These are phyloP conservation scores for Lolium rigidum DNA, from an alignment of 176 grass and related monocot species.

Conservation along the genomic window DNA sequence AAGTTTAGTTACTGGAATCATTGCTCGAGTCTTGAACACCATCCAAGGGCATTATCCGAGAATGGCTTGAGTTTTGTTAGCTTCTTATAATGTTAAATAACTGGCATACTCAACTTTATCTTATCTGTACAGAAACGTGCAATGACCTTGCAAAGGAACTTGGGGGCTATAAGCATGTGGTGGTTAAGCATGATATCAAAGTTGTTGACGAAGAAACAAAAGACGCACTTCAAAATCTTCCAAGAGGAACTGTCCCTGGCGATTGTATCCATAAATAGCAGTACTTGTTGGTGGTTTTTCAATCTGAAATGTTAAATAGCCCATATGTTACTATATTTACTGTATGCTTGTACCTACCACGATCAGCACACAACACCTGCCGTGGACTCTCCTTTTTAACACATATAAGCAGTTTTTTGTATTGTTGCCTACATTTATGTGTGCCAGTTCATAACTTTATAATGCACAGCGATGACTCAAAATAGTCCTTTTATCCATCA, in stretches of 20 bases:
- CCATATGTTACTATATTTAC: background rate
- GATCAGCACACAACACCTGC: background rate
- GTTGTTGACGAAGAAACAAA: slow-evolving; percentile 65
- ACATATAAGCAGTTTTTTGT: background rate
- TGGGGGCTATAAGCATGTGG: slow-evolving; percentile 83
- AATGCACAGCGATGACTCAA: background rate
- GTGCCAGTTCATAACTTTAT: slow-evolving; percentile 2
- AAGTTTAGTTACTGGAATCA: background rate
- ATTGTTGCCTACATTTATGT: background rate
- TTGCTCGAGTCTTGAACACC: slow-evolving; percentile 17
- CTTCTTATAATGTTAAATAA: slow-evolving; percentile 26
- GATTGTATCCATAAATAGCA: slow-evolving; percentile 83
- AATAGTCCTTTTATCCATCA: slow-evolving; percentile 3
- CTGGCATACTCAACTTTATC: background rate
- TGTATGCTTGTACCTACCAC: background rate
- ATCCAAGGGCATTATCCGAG: background rate
- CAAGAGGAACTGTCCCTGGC: slow-evolving; percentile 59
- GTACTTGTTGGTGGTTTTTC: slow-evolving; percentile 15
- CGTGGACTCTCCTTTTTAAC: background rate
- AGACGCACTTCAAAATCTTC: slow-evolving; percentile 68
- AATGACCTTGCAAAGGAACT: slow-evolving; percentile 86
- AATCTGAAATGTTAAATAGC: background rate
- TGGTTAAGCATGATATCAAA: slow-evolving; percentile 68
- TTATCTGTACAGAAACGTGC: slow-evolving; percentile 63
- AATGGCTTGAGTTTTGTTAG: background rate